phyloP scores from a whole-genome alignment of 2,329 filamentous ascomycete genomes.

The Coniochaeta sp. region DNA sequence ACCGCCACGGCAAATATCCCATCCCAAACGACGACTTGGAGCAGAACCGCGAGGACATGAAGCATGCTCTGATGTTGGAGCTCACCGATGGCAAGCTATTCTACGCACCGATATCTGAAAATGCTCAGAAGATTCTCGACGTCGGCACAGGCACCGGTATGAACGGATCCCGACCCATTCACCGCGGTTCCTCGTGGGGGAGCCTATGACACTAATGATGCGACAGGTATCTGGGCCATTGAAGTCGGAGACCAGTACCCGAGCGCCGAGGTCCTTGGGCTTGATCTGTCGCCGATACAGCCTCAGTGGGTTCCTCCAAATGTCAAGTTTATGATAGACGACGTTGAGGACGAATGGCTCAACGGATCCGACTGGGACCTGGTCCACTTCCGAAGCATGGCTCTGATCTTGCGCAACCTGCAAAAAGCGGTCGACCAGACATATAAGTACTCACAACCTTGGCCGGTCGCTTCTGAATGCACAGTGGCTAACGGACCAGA shows the following conservation, averaged over 20 bases:
- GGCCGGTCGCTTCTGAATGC: background rate
- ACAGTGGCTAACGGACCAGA: conserved; percentile 1
- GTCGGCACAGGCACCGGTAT: background rate
- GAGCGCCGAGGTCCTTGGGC: conserved; percentile 12
- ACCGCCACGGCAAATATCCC: conserved; percentile 17
- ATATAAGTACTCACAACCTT: conserved; percentile 16
- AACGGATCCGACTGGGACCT: conserved; percentile 39
- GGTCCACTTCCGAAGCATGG: conserved; percentile 40
- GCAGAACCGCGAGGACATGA: conserved; percentile 23
- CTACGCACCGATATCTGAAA: background rate
- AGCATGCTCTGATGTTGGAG: conserved; percentile 24
- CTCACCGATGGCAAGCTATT: conserved; percentile 7
- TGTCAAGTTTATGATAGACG: conserved; percentile 40
- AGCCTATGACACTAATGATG: background rate
- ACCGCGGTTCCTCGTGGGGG: background rate
- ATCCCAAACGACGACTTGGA: conserved; percentile 20
- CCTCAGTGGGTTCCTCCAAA: conserved; percentile 13
- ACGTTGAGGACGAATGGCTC: conserved; percentile 42
- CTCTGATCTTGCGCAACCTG: conserved; percentile 37
- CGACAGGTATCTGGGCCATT: background rate
- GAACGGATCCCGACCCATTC: background rate
- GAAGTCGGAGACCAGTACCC: conserved; percentile 4
- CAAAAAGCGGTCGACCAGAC: conserved; percentile 31
- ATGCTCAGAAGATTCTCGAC: background rate
- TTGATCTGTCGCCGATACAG: conserved; percentile 17